Conservation (phyloP, 1,139 yeast genomes). For the Blastobotrys persicus region DNA sequence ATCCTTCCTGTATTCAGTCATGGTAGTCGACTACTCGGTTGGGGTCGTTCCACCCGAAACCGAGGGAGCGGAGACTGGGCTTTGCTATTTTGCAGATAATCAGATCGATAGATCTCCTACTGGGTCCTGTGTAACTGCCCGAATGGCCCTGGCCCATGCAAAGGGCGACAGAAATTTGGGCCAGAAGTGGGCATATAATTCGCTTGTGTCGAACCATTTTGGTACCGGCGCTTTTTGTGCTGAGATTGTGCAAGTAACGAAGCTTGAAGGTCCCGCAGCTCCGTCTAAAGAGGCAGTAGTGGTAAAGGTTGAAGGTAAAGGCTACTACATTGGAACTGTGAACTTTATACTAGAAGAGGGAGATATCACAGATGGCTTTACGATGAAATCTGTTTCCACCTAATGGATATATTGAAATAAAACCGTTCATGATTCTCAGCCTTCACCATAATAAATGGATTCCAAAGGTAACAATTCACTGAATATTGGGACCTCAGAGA, state of each 20-base stretch:
- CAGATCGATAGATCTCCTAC: constrained; percentile 9
- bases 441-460: too few species aligned
- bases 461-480: too few species aligned
- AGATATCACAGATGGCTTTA: constrained; percentile 6
- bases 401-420: too few species aligned
- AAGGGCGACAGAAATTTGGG: neutral
- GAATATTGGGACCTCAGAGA: too few species aligned
- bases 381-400: constrained; percentile 4
- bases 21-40: constrained; percentile 1
- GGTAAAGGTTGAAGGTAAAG: constrained; percentile 6
- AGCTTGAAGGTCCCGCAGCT: neutral
- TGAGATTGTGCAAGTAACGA: neutral
- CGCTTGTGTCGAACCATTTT: constrained; percentile 6
- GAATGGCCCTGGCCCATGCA: constrained; percentile 9
- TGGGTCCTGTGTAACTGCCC: constrained; percentile 9
- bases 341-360: constrained; percentile 6
- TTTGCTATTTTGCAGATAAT: constrained; percentile 7
- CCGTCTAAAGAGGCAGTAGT: constrained; percentile 2
- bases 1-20: constrained; percentile 7
- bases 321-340: constrained; percentile 5
- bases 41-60: constrained; percentile 1
- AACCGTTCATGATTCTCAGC: too few species aligned
- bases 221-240: constrained; percentile 4
- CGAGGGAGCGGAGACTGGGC: constrained; percentile 7
- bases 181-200: constrained; percentile 6